A percentile compares a stretch with the other conserved stretches of the same genome.
phyloP scores from a whole-genome alignment of 192 early-diverging fungal species.

The Phlyctochytrium bullatum region DNA sequence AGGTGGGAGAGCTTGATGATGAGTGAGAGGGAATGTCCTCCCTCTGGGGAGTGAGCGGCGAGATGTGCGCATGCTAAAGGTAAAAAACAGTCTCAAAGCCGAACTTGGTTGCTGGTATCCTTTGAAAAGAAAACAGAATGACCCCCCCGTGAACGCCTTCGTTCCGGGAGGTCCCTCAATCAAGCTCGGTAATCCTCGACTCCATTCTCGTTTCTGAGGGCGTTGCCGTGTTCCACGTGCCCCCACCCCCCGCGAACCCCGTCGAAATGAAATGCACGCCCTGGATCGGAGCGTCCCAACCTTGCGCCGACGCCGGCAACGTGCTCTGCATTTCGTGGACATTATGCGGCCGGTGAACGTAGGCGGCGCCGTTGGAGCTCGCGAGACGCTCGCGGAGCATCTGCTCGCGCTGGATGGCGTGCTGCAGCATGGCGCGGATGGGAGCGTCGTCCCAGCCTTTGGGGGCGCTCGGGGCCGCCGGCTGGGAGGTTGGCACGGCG shows the following conservation, averaged over 20 bases:
- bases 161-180: too few species aligned
- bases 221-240: neutral
- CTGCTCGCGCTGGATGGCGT: slow-evolving; percentile 8
- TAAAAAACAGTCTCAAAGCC: neutral
- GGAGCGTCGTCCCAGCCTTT: slow-evolving; percentile 7
- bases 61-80: too few species aligned
- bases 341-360: too few species aligned
- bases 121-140: too few species aligned
- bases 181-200: neutral
- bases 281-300: slow-evolving; percentile 14
- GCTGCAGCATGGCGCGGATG: neutral
- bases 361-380: neutral
- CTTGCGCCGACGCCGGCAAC: neutral
- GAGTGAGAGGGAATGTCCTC: neutral
- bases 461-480: neutral
- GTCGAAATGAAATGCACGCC: slow-evolving; percentile 18
- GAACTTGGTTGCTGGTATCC: too few species aligned
- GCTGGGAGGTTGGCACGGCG: too few species aligned
- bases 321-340: neutral
- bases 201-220: neutral
- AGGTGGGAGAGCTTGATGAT: slow-evolving; percentile 55
- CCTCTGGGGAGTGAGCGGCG: neutral
- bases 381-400: neutral
- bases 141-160: too few species aligned
- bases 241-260: neutral